Base-by-base conservation (phyloP, 306 rosid species). In the Sindora glabra region DNA sequence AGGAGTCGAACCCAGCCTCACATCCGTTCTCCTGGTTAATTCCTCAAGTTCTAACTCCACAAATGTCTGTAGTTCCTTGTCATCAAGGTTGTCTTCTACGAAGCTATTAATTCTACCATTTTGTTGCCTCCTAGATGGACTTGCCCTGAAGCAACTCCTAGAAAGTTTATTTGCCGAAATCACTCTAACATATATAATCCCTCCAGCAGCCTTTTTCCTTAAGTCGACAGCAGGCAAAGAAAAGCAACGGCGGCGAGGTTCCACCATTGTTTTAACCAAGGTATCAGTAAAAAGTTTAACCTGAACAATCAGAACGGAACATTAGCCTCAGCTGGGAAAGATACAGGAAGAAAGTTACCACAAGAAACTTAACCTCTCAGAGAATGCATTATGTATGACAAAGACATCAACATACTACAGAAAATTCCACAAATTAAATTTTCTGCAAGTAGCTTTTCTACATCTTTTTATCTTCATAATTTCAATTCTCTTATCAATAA, bases 161-260 rank as follows among this genome's bases (percentile, higher is more conserved):
- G 79, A 82, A 67, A 89, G 89, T 72, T 84, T 82, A 48, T 72
- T 80, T 15, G 89, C 99, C 0, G 99, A 89, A 63, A 89, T 51
- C 63, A 94, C 91, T 48, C 84, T 84, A 51, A 89, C 80, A 50
- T 86, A 77, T 71, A 89, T 74, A 47, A 79, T 84, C 56, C 99
- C 95, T 29, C 97, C 96, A 65, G 84, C 97, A 8, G 86, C 95
- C 73, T 54, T 80, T 72, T 84, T 94, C 71, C 82, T 74, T 17
- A 89, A 74, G 59, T 81, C 89, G 48, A 73, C 79, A 0, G 95
- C 84, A 64, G 97, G 97, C 79, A 94, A 75, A 53, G 97, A 63
- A 70, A 76, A 77, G 74, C 99, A 94, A 6, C 89, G 94, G 5
- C 97, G 89, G 24, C 84, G 90, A 80, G 99, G 97, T 74, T 94